Evolutionary conservation across 1,284 basidiomycete species (phyloP), one percentile per base, ranked within the genome.

Genomic region (Puccinia novopanici): DNA sequence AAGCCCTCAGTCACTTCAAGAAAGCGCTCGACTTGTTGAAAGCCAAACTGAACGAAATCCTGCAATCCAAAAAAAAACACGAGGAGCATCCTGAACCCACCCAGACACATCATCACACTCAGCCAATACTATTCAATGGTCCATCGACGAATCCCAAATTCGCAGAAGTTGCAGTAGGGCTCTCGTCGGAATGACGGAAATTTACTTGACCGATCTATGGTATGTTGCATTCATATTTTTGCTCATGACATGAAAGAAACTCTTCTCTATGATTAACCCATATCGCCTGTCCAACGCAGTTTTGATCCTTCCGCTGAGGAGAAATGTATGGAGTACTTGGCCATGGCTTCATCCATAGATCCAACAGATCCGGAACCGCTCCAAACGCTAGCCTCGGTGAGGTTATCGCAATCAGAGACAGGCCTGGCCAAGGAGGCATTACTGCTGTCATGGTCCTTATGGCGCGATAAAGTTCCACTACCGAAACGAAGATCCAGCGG

Each of bases 141-240:
- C 42, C 27, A 40, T 50, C 15, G 79, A 81, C 52, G 77, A 74
- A 76, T 42, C 71, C 24, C 92, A 94, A 85, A 86, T 91, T 65
- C 90, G 89, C 85, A 89, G 87, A 77, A 93, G 91, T 84, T 91
- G 92, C 54, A 91, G 94, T 8, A 88, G 91, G n/a, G 93, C 93
- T 0, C 87, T 96, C 37, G 90, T 96, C 27, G 92, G 92, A 22
- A 95, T 96, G 90, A 92, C 96, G 22, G 95, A 97, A 86, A 92
- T 97, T 42, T 98, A 94, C 92, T 94, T 98, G 91, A 93, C 95
- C 83, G 94, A 96, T 87, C 87, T 98, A 67, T 97, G 95, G 95
- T 63, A 40, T 77, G 8, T 68, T 19, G 92, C 87, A 89, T 15
- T 94, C 94, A 87, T 90, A 81, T 89, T 91, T 10, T 91, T 93